Percentiles rank a stretch among this genome's conserved stretches.
Evolutionary conservation across 2,329 filamentous ascomycete species (phyloP).

Genomic region (Penicillium oxalicum): DNA sequence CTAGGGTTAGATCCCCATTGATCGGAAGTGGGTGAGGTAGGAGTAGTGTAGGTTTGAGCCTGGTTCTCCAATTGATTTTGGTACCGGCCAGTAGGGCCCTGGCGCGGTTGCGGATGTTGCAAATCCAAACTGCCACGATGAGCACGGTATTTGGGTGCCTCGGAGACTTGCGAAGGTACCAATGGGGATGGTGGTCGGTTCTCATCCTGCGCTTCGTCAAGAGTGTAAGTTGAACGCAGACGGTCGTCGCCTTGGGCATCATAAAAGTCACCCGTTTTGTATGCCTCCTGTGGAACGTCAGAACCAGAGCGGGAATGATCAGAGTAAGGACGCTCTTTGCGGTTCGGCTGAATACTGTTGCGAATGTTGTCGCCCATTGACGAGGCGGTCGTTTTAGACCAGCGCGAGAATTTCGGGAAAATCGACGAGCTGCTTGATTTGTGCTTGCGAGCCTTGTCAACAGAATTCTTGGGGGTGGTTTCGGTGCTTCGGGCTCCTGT

Average conservation of each 20-base stretch:
- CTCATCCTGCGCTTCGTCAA: slow-evolving; percentile 38
- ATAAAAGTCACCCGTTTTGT: slow-evolving; percentile 40
- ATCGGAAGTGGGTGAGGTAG: slow-evolving; percentile 40
- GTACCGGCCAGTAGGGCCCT: slow-evolving; percentile 56
- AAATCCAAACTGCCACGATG: slow-evolving; percentile 59
- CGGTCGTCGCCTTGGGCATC: slow-evolving; percentile 44
- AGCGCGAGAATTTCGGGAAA: slow-evolving; percentile 90
- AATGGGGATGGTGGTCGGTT: slow-evolving; percentile 55
- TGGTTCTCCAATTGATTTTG: slow-evolving; percentile 57
- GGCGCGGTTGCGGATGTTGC: slow-evolving; percentile 59
- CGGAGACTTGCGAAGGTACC: slow-evolving; percentile 53
- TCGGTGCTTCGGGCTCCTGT: slow-evolving; percentile 60
- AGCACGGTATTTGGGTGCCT: slow-evolving; percentile 59
- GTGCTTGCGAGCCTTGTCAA: slow-evolving; percentile 64
- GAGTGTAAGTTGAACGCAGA: slow-evolving; percentile 39
- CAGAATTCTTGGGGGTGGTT: slow-evolving; percentile 60
- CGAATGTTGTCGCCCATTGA: slow-evolving; percentile 75
- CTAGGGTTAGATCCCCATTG: slow-evolving; percentile 43
- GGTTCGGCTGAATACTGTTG: slow-evolving; percentile 51
- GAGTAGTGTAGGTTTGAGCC: slow-evolving; percentile 48
- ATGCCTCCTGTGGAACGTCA: slow-evolving; percentile 61
- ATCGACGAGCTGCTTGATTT: slow-evolving; percentile 76
- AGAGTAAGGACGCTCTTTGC: slow-evolving; percentile 57
- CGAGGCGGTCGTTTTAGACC: slow-evolving; percentile 93
- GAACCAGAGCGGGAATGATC: slow-evolving; percentile 70